Evolutionary conservation across 495 filamentous ascomycete species (phyloP), one percentile per base, ranked within the genome.

Genomic region (Hypoxylon lienhwacheense): DNA sequence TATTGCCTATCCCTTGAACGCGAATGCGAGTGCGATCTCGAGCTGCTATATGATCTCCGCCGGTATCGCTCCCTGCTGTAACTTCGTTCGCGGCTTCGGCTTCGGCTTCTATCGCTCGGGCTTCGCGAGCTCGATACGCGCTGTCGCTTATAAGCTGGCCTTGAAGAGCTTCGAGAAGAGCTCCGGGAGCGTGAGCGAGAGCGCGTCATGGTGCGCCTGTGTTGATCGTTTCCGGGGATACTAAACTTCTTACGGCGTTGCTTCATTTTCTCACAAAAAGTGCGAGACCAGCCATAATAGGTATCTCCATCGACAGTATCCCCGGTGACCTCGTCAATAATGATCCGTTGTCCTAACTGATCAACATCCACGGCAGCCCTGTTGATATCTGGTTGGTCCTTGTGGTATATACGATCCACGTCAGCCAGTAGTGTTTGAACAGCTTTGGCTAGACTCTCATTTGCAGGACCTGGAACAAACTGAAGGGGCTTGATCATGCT

Each of bases 281-380:
- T 69, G 34, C 78, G 81, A 10, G 87, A 90, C 90, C 90, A 96
- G 28, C 89, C 90, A 64, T 93, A 93, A 63, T 95, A 95, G 5
- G 83, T 84, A 24, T 92, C 84, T 5, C 84, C 82, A 12, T 71
- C 72, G 7, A 76, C 57, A 14, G 84, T 68, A 8, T 88, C 82
- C 0, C 82, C 84, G 1, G 77, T 81, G 7, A 78, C 75, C 51
- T 81, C 78, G 47, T 88, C 83, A 1, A 77, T 66, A 7, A 84
- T 64, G 7, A 90, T 70, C 5, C 73, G 66, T 65, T 91, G 86
- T 12, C 91, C 90, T 20, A 95, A 74, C 49, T 85, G 81, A 61
- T 90, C 85, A 14, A 91, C 74, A 43, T 91, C 87, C 20, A 67
- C 65, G 1, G 59, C 32, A 1, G 56, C 62, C 4, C 70, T 64